Evolutionary conservation across 78 protist species (phyloP).

Genomic region (Speleostelium caveatum): DNA sequence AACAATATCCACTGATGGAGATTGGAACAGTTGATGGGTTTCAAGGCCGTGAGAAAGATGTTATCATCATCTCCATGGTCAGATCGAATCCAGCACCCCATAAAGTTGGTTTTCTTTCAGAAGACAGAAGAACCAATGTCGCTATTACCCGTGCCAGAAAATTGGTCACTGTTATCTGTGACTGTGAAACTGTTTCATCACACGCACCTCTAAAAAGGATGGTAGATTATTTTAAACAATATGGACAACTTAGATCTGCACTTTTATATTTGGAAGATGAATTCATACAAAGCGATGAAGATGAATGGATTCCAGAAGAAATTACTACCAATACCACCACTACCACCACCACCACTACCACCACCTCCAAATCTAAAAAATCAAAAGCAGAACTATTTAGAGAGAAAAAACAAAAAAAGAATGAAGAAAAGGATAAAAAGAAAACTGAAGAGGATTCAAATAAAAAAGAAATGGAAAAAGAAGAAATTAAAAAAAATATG

Average conservation of each 20-base stretch:
- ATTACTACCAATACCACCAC: neutral
- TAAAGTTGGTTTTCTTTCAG: constrained; percentile 85
- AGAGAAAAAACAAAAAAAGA: constrained; percentile 45
- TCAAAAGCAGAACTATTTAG: constrained; percentile 34
- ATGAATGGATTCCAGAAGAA: neutral
- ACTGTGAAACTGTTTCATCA: constrained; percentile 56
- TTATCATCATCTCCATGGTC: constrained; percentile 85
- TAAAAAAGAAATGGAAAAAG: constrained; percentile 21
- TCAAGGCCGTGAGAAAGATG: constrained; percentile 97
- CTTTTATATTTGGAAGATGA: constrained; percentile 30
- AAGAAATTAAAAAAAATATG: neutral
- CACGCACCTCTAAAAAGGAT: constrained; percentile 72
- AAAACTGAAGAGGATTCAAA: neutral
- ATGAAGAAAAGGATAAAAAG: constrained; percentile 26
- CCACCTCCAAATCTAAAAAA: neutral
- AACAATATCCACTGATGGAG: constrained; percentile 62
- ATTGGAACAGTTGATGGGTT: constrained; percentile 96
- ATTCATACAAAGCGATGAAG: constrained; percentile 35
- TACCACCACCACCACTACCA: neutral
- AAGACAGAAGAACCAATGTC: constrained; percentile 86
- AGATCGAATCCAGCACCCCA: constrained; percentile 76
- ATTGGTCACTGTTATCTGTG: constrained; percentile 68
- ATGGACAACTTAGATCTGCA: constrained; percentile 63
- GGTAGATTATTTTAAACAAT: constrained; percentile 43
- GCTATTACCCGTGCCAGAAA: constrained; percentile 94